phyloP scores from a whole-genome alignment of 2,329 filamentous ascomycete genomes.

The Sphaerulina vaccinii region DNA sequence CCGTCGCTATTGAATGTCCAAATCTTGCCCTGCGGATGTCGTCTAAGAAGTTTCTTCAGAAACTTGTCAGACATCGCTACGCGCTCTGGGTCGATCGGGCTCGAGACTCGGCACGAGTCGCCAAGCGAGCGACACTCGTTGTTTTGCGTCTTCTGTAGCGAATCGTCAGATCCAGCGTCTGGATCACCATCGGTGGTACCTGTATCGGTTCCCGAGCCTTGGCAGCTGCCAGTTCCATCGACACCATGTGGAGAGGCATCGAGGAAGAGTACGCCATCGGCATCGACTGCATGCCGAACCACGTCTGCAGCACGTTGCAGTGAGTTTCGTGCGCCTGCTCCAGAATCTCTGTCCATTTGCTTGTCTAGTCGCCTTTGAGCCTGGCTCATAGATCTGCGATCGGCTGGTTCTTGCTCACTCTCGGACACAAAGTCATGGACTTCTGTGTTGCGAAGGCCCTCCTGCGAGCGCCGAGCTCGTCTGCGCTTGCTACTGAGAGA shows the following conservation, averaged over 20 bases:
- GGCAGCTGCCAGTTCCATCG: constrained; percentile 3
- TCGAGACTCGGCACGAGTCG: not conserved
- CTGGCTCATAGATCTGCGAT: not conserved
- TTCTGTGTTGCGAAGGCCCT: constrained; percentile 2
- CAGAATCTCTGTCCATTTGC: constrained; percentile 9
- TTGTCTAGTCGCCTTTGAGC: constrained; percentile 1
- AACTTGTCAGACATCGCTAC: constrained; percentile 14
- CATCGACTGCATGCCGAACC: constrained; percentile 48
- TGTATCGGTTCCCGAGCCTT: constrained; percentile 8
- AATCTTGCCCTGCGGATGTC: constrained; percentile 19
- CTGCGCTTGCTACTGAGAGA: not conserved
- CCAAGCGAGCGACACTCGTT: not conserved
- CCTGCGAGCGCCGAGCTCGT: not conserved
- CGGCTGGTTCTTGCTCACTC: not conserved
- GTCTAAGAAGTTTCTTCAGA: constrained; percentile 13
- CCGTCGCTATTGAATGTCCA: constrained; percentile 20
- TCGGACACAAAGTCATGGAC: constrained; percentile 11
- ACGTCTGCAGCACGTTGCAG: constrained; percentile 34
- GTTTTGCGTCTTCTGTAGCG: not conserved
- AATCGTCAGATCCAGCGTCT: constrained; percentile 6
- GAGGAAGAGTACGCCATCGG: constrained; percentile 48
- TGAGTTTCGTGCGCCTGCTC: constrained; percentile 26
- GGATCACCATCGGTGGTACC: not conserved
- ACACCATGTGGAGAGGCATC: constrained; percentile 29
- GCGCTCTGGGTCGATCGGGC: not conserved